Percentiles rank a stretch among this genome's conserved stretches.
Evolutionary conservation across 116 monocot genomes (phyloP).

Genomic region (Phalaenopsis hybrid): DNA sequence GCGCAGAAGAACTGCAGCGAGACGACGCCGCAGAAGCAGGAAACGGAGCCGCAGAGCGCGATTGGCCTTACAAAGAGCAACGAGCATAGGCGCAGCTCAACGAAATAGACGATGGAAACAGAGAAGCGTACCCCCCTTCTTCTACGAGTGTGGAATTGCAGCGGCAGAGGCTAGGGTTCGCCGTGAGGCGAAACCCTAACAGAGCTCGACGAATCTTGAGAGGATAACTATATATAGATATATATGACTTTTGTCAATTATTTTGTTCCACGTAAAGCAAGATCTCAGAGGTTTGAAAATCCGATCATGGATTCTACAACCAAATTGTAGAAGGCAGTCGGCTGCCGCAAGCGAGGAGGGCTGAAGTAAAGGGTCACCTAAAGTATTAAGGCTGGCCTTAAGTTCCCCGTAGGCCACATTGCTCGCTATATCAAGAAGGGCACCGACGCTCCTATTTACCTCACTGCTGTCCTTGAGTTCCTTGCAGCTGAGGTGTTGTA

Average conservation of each 20-base stretch:
- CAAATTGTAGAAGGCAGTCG: slow-evolving; percentile 10
- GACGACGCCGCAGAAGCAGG: too few species aligned
- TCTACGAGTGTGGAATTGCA: too few species aligned
- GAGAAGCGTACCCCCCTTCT: too few species aligned
- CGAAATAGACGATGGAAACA: too few species aligned
- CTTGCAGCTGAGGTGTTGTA: slow-evolving; percentile 43
- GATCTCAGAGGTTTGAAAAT: background rate
- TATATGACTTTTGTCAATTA: background rate
- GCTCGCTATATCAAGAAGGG: slow-evolving; percentile 50
- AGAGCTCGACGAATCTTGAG: too few species aligned
- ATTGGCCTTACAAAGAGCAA: too few species aligned
- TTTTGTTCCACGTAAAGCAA: background rate
- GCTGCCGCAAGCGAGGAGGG: slow-evolving; percentile 24
- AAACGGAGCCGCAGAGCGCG: too few species aligned
- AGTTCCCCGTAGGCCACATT: slow-evolving; percentile 32
- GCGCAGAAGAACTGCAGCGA: too few species aligned
- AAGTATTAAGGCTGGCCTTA: slow-evolving; percentile 25
- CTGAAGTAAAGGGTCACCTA: slow-evolving; percentile 17
- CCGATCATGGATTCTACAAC: background rate
- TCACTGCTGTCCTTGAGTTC: slow-evolving; percentile 67
- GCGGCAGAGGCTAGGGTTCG: too few species aligned
- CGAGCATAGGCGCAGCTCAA: too few species aligned
- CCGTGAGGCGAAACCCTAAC: too few species aligned
- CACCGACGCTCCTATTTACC: slow-evolving; percentile 59
- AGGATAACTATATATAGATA: too few species aligned